Base-by-base conservation (phyloP, 2,329 filamentous ascomycete genomes). In the Fusarium pilosicola region DNA sequence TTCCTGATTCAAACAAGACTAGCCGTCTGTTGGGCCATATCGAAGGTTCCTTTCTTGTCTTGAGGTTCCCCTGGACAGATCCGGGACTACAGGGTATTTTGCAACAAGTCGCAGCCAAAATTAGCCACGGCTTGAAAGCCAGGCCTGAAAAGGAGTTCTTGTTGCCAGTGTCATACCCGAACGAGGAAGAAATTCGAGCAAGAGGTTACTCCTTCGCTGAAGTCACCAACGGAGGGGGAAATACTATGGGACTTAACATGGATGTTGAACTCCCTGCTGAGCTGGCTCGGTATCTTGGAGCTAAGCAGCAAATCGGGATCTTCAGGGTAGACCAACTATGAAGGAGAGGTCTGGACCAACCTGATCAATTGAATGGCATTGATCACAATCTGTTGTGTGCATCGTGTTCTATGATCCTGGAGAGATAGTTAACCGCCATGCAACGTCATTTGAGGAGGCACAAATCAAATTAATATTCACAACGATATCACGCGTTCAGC, bases 221-320 rank as follows among this genome's bases (percentile, higher is more conserved):
- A n/a, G 86, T 95, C 66, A 87, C 83, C 34, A 89, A 95, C 74
- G 93, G 91, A 89, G 87, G 87, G 68, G 89, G 93, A 17, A 83
- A 82, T 4, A 81, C 87, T 17, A 82, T 75, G 38, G 89, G 88
- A 5, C 84, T 91, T 66, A 89, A 91, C 77, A 83, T 92, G 83
- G 84, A 83, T 44, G 81, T 81, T 32, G 90, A 93, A 58, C 80
- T 92, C 20, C 88, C 93, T 9, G 81, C 82, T 3, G 91, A 93
- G 80, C 83, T 95, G 63, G 85, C 85, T 71, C 86, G 86, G 62
- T 94, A 92, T 65, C 85, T 95, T 10, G 92, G 92, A 14, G 88
- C 92, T 48, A 89, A 88, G 75, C 90, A 91, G 67, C 88, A 88
- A 58, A 83, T 96, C 32, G 89, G 87, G 13, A 80, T 96, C 32